Evolutionary conservation across 2,329 filamentous ascomycete genomes (phyloP), one percentile per base, ranked within the genome.

Genomic region (Fusarium humuli): DNA sequence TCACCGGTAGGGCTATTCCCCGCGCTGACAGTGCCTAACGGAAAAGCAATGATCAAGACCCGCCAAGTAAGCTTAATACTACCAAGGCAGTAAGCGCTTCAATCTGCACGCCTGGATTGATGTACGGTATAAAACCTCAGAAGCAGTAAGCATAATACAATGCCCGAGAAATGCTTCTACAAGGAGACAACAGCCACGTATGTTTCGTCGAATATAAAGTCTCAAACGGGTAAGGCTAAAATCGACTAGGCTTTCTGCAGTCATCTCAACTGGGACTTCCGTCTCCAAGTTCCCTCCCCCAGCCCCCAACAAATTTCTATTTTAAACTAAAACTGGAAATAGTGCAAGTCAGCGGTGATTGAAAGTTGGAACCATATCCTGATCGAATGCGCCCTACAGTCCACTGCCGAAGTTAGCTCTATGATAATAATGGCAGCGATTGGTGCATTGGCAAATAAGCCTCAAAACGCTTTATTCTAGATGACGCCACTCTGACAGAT

Each of bases 371-470:
- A 37, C 6, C 18, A 37, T n/a, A 12, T 7, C 11, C 34, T 12
- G 34, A 11, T n/a, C 34, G 4, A 1, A n/a, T n/a, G 3, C 34
- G 34, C 34, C 34, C 18, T 37, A n/a, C 18, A 37, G 11, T 37
- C 10, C 6, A 1, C 2, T 12, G 10, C 10, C 11, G 10, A 12
- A 37, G 6, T 6, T 4, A 12, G 18, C 4, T 3, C 3, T 12
- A 7, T 0, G 34, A n/a, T 3, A 12, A n/a, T 6, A 12, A 7
- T 10, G 3, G 34, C 3, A 37, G 18, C 34, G 2, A 12, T 37
- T n/a, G 18, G 34, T 4, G 34, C 34, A n/a, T 4, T 1, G 6
- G 34, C 11, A n/a, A 37, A n/a, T 12, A 12, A 37, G 18, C 34
- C 34, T 37, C 10, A 3, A 10, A 4, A 37, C 18, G 18, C 4